phyloP scores from a whole-genome alignment of 1,284 basidiomycete species.

The Austroboletus novae-zelandiae region DNA sequence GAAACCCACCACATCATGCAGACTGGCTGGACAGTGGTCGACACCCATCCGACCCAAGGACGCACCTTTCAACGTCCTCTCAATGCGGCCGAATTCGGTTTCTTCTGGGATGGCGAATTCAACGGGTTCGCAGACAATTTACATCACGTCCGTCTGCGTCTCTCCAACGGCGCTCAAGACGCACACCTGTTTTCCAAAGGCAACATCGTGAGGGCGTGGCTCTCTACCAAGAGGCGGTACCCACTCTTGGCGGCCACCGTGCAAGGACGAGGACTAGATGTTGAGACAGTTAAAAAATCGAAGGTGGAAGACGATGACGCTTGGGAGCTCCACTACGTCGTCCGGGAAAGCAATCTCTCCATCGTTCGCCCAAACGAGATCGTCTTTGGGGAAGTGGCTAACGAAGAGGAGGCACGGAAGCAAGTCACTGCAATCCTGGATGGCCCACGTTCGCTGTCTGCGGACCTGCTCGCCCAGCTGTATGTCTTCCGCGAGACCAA shows the following conservation, averaged over 20 bases:
- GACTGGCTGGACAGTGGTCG: slow-evolving; percentile 10
- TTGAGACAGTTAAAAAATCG: not conserved
- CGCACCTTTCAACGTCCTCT: slow-evolving; percentile 19
- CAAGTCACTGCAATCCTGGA: slow-evolving; percentile 2
- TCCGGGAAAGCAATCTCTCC: slow-evolving; percentile 18
- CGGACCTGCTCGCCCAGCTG: slow-evolving; percentile 14
- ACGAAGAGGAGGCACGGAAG: slow-evolving; percentile 9
- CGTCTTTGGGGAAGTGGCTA: slow-evolving; percentile 7
- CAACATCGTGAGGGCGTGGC: too few relatives aligned
- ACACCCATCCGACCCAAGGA: slow-evolving; percentile 6
- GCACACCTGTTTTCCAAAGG: too few relatives aligned
- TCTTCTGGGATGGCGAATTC: slow-evolving; percentile 14
- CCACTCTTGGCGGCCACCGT: slow-evolving; percentile 19
- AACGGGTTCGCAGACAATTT: slow-evolving; percentile 17
- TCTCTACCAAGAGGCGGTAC: slow-evolving; percentile 10
- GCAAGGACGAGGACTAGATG: not conserved
- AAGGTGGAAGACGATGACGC: not conserved
- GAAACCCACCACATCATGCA: slow-evolving; percentile 6
- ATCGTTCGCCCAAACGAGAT: slow-evolving; percentile 8
- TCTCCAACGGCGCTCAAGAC: slow-evolving; percentile 1
- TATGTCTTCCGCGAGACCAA: slow-evolving; percentile 9
- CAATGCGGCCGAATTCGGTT: slow-evolving; percentile 6
- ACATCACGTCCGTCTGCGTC: slow-evolving; percentile 8
- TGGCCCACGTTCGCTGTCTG: slow-evolving; percentile 19
- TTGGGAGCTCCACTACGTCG: slow-evolving; percentile 10